Percentiles rank a stretch among this genome's conserved stretches.
These are phyloP conservation scores for Hymenotorrendiella dingleyae DNA, from an alignment of 2,329 filamentous ascomycete genomes.

Conservation along the genomic window DNA sequence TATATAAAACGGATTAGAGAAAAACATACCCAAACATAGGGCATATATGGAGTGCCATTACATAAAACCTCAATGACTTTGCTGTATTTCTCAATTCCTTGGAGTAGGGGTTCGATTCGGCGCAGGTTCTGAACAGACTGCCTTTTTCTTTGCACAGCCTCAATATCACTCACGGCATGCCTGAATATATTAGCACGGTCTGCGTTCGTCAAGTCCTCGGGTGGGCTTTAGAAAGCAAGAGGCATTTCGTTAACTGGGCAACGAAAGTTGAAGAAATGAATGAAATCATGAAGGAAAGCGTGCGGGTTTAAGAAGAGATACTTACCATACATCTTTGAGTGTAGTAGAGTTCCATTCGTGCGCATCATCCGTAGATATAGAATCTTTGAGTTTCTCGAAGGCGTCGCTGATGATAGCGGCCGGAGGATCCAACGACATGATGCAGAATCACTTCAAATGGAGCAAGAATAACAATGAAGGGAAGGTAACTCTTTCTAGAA, in stretches of 20 bases:
- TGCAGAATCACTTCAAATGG: no score
- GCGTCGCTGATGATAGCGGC: constrained; percentile 2
- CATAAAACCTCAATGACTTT: constrained; percentile 38
- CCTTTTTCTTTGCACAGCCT: constrained; percentile 35
- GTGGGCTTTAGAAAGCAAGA: no score
- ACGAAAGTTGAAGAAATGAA: no score
- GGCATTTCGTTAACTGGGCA: no score
- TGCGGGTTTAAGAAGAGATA: no score
- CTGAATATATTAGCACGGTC: no score
- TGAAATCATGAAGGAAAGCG: no score
- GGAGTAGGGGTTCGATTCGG: constrained; percentile 37
- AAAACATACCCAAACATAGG: constrained; percentile 37
- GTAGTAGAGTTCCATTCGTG: constrained; percentile 23
- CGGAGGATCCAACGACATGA: constrained; percentile 7
- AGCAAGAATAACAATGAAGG: no score
- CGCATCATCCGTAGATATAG: constrained; percentile 9
- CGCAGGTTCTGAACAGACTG: constrained; percentile 38
- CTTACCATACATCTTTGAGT: constrained; percentile 34
- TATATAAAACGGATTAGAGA: not conserved
- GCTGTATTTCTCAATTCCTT: constrained; percentile 37
- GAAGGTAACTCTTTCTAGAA: no score
- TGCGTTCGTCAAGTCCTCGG: no score
- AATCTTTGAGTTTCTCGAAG: constrained; percentile 12
- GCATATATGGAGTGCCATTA: constrained; percentile 40
- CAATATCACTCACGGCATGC: constrained; percentile 33